Evolutionary conservation across 1,139 yeast genomes (phyloP).

Genomic region (Scheffersomyces titani): DNA sequence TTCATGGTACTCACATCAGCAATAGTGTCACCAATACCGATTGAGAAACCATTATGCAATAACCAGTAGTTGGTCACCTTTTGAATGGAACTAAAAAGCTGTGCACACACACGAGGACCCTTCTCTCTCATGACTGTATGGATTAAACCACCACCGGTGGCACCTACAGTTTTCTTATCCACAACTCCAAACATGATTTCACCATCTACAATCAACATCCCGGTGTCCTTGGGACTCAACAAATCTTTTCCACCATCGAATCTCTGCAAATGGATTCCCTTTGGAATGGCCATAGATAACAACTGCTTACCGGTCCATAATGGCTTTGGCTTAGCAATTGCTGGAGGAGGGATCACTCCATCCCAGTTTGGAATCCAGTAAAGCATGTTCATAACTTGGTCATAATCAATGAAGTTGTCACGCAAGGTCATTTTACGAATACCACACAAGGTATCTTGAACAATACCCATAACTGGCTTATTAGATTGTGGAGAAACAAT

Average conservation of each 20-base stretch:
- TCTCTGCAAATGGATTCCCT: slow-evolving; percentile 92
- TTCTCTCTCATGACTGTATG: slow-evolving; percentile 98
- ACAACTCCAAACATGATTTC: slow-evolving; percentile 97
- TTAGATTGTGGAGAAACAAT: slow-evolving; percentile 98
- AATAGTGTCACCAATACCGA: slow-evolving; percentile 99
- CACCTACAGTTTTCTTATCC: slow-evolving; percentile 97
- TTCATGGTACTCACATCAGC: slow-evolving; percentile 97
- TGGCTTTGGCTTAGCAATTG: slow-evolving; percentile 91
- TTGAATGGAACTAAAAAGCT: slow-evolving; percentile 88
- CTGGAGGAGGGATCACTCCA: slow-evolving; percentile 97
- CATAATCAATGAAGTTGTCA: slow-evolving; percentile 85
- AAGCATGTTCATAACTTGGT: slow-evolving; percentile 93
- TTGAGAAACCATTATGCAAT: slow-evolving; percentile 93
- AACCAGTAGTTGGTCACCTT: slow-evolving; percentile 97
- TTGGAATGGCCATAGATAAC: slow-evolving; percentile 89
- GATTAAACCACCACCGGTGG: slow-evolving; percentile 96
- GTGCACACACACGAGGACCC: slow-evolving; percentile 89
- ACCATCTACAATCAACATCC: slow-evolving; percentile 91
- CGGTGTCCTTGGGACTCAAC: slow-evolving; percentile 82
- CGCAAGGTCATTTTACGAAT: slow-evolving; percentile 92
- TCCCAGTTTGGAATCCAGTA: slow-evolving; percentile 99
- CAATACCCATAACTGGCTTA: slow-evolving; percentile 99
- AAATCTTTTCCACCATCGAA: slow-evolving; percentile 89
- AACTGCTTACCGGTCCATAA: slow-evolving; percentile 98
- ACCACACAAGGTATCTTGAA: slow-evolving; percentile 98